Conservation (phyloP, 371 early-diverging fungal species). For the Catenaria anguillulae region DNA sequence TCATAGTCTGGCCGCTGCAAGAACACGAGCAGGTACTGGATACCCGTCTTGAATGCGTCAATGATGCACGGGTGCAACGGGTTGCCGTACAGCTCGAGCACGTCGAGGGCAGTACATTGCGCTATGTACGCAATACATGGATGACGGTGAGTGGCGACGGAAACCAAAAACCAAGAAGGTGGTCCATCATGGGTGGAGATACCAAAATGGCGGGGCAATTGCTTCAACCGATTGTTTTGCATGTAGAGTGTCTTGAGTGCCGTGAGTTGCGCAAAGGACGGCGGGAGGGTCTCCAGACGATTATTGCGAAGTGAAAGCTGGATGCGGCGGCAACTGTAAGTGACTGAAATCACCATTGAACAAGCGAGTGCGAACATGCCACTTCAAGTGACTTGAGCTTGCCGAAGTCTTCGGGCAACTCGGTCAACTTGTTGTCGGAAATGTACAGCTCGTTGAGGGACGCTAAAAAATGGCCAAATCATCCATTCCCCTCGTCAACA, state of each 20-base stretch:
- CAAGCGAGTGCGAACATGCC: too few relatives aligned
- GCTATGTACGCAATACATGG: not conserved
- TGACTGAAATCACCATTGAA: too few relatives aligned
- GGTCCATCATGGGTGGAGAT: not conserved
- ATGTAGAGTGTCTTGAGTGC: constrained; percentile 11
- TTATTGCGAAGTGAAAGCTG: not conserved
- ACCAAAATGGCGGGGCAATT: not conserved
- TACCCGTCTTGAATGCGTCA: constrained; percentile 11
- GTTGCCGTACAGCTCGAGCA: constrained; percentile 14
- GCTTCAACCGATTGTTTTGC: constrained; percentile 17
- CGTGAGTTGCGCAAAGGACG: constrained; percentile 1
- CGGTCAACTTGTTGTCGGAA: constrained; percentile 18
- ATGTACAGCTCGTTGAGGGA: constrained; percentile 22
- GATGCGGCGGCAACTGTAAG: not conserved
- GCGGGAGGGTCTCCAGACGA: not conserved
- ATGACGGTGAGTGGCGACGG: too few relatives aligned
- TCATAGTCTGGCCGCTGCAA: constrained; percentile 14
- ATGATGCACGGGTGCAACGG: constrained; percentile 11
- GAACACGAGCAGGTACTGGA: constrained; percentile 11
- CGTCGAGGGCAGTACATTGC: constrained; percentile 5
- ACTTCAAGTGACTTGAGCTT: not conserved
- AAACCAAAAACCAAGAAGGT: too few relatives aligned
- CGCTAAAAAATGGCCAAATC: constrained; percentile 11
- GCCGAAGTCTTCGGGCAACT: constrained; percentile 19
- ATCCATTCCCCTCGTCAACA: not conserved